A percentile compares a stretch with the other conserved stretches of the same genome.
These are phyloP conservation scores for Boletus coccyginus DNA, from an alignment of 768 basidiomycete species.

Conservation along the genomic window DNA sequence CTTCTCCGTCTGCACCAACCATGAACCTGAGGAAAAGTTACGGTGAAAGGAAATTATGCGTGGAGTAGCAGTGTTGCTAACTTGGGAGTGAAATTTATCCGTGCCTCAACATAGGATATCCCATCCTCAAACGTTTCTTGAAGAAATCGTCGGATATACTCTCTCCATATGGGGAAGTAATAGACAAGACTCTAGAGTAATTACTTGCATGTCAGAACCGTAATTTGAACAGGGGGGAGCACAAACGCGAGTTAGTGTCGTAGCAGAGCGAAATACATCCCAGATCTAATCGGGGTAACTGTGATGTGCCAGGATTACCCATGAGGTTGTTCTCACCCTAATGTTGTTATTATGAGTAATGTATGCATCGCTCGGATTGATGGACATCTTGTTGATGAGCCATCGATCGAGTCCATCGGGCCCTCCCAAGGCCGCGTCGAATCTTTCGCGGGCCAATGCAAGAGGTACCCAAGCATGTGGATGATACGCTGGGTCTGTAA, in stretches of 20 bases:
- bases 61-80: constrained; percentile 26
- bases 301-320: not conserved
- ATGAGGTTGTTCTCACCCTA: constrained; percentile 42
- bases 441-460: constrained; percentile 49
- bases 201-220: not conserved
- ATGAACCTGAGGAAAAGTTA: constrained; percentile 43
- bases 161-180: constrained; percentile 55
- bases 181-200: constrained; percentile 35
- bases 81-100: constrained; percentile 63
- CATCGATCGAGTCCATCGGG: constrained; percentile 66
- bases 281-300: constrained; percentile 53
- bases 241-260: constrained; percentile 47
- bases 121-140: constrained; percentile 64
- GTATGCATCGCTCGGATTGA: constrained; percentile 72
- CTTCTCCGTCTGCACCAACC: constrained; percentile 52
- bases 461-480: constrained; percentile 55
- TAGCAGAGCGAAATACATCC: constrained; percentile 64
- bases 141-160: constrained; percentile 65
- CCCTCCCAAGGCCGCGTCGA: constrained; percentile 52
- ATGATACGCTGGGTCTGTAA: constrained; percentile 39
- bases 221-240: not conserved
- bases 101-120: constrained; percentile 66
- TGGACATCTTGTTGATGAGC: constrained; percentile 57
- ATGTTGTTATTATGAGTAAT: constrained; percentile 66
- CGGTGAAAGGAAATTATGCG: not conserved